These are phyloP conservation scores for Ophiocordyceps camponoti-leonardi DNA, from an alignment of 2,329 filamentous ascomycete species.

Conservation along the genomic window DNA sequence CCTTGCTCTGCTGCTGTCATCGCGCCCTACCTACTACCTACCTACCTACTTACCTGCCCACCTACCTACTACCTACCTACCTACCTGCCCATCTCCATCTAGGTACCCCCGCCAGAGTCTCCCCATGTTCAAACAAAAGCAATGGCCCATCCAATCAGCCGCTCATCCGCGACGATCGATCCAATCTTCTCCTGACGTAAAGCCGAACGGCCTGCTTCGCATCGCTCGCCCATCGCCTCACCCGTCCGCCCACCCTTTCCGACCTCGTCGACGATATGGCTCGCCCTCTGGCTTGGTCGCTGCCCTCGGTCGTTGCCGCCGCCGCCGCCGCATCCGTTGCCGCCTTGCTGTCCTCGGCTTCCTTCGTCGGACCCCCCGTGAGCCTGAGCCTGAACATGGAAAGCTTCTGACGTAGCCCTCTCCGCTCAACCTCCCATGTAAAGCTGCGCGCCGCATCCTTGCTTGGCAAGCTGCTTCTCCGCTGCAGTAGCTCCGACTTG, in stretches of 20 bases:
- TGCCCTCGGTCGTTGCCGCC: neutral
- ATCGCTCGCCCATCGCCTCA: conserved; percentile 17
- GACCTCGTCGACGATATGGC: conserved; percentile 3
- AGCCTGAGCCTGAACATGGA: conserved; percentile 13
- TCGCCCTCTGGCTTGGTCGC: conserved; percentile 1
- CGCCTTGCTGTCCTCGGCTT: conserved; percentile 1
- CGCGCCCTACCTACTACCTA: neutral
- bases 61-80: neutral
- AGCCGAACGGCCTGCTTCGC: conserved; percentile 15
- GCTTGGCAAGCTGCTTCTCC: conserved; percentile 2
- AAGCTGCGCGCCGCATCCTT: conserved; percentile 3
- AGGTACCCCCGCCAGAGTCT: conserved; percentile 1
- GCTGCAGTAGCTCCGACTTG: conserved; percentile 3
- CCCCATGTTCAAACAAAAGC: conserved; percentile 4
- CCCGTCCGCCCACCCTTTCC: conserved; percentile 9
- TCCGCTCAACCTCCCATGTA: conserved; percentile 2
- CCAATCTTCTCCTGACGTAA: conserved; percentile 15
- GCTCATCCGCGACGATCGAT: conserved; percentile 10
- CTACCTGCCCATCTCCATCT: neutral
- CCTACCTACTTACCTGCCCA: neutral
- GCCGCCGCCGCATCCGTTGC: neutral
- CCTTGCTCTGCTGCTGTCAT: neutral
- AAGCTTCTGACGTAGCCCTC: conserved; percentile 11
- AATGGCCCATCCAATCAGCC: conserved; percentile 2
- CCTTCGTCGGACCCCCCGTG: conserved; percentile 4